Conservation (phyloP, 495 filamentous ascomycete species). For the Podospora comata region DNA sequence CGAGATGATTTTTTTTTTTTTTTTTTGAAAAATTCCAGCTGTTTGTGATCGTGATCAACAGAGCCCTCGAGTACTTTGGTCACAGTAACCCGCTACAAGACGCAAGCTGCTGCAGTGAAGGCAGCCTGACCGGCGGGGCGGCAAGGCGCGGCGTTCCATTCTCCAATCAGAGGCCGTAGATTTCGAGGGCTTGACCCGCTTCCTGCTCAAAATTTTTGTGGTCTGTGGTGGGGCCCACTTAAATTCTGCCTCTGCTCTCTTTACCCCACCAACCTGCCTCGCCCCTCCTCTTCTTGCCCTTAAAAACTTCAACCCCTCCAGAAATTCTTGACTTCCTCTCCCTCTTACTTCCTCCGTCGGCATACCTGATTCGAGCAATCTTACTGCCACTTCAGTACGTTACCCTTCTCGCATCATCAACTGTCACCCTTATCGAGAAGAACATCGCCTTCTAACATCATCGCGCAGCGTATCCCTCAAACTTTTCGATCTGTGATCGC, state of each 20-base stretch:
- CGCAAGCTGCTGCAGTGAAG: constrained; percentile 1
- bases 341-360: constrained; percentile 35
- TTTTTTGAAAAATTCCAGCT: background rate
- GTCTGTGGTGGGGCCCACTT: constrained; percentile 13
- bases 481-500: constrained; percentile 14
- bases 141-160: constrained; percentile 28
- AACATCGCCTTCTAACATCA: constrained; percentile 18
- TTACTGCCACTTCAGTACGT: constrained; percentile 31
- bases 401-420: constrained; percentile 11
- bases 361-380: constrained; percentile 41
- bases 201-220: constrained; percentile 24
- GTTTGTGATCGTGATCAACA: background rate
- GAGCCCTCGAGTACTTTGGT: background rate
- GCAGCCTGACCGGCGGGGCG: constrained; percentile 25
- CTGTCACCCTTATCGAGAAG: background rate
- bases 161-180: constrained; percentile 11
- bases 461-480: constrained; percentile 15
- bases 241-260: constrained; percentile 10
- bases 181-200: constrained; percentile 31
- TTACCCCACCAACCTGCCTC: constrained; percentile 26
- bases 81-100: constrained; percentile 1
- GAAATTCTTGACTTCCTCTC: constrained; percentile 20
- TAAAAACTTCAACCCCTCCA: constrained; percentile 37
- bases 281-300: constrained; percentile 28
- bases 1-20: too few species aligned